Conservation (phyloP, 305 asterid species). For the Fraxinus nigra region DNA sequence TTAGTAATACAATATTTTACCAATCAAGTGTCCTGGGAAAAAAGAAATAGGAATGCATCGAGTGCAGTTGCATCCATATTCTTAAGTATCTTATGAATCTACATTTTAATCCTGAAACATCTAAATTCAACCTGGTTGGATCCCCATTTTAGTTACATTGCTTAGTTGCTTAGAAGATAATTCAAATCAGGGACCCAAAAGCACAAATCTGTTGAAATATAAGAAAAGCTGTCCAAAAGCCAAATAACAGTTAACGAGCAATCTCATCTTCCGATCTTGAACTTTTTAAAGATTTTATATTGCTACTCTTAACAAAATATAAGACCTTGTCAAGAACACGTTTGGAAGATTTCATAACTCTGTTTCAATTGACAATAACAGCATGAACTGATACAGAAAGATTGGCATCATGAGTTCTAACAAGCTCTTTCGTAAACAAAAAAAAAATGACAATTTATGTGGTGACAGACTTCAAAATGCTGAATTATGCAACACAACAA, state of each 20-base stretch:
- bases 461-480: conserved; percentile 17
- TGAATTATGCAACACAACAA: conserved; percentile 1
- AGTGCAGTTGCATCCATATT: neutral
- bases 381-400: neutral
- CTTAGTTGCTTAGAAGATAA: neutral
- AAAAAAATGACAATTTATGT: neutral
- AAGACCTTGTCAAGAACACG: neutral
- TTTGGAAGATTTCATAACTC: neutral
- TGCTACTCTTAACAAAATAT: neutral
- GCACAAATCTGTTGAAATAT: neutral
- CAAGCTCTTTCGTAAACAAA: neutral
- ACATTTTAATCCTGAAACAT: neutral
- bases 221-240: neutral
- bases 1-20: neutral
- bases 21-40: neutral
- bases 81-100: neutral
- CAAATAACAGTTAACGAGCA: neutral
- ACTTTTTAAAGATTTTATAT: neutral
- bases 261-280: neutral
- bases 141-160: neutral
- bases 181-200: neutral
- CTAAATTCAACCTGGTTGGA: neutral
- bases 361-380: neutral
- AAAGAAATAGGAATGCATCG: neutral
- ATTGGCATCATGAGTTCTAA: neutral